Conservation (phyloP, 2,329 filamentous ascomycete species). For the Monosporascus ibericus region DNA sequence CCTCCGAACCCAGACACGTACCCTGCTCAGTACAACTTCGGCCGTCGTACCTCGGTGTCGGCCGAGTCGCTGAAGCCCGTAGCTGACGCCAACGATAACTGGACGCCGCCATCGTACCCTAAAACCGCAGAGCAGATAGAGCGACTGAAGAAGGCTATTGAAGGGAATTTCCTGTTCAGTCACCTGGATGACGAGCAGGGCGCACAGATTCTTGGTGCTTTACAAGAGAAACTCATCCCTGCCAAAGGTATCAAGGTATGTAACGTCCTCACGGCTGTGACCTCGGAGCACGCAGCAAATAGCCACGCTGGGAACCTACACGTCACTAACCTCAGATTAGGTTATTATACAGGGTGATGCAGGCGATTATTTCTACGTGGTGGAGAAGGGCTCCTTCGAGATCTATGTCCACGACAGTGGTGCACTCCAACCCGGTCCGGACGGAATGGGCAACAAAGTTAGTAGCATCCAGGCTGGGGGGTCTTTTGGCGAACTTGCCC, state of each 20-base stretch:
- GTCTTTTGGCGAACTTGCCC: conserved; percentile 90
- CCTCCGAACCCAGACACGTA: conserved; percentile 61
- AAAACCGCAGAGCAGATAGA: conserved; percentile 78
- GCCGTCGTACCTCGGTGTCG: conserved; percentile 89
- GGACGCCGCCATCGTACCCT: conserved; percentile 77
- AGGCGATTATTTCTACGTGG: conserved; percentile 96
- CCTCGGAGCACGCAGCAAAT: background rate
- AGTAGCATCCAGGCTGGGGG: conserved; percentile 78
- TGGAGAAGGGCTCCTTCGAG: conserved; percentile 85
- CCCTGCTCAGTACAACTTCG: conserved; percentile 90
- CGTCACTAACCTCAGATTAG: conserved; percentile 38
- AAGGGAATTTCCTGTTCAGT: conserved; percentile 87
- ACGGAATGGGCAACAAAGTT: conserved; percentile 80
- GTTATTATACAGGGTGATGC: conserved; percentile 94
- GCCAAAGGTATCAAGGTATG: conserved; percentile 72
- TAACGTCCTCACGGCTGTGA: background rate
- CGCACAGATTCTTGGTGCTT: conserved; percentile 76
- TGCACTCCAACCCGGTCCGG: conserved; percentile 68
- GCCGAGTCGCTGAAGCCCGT: conserved; percentile 93
- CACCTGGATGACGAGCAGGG: conserved; percentile 93
- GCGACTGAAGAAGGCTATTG: conserved; percentile 74
- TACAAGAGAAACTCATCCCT: conserved; percentile 93
- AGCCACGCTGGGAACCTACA: background rate
- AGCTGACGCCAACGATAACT: conserved; percentile 77
- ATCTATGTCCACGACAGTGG: conserved; percentile 82